phyloP scores from a whole-genome alignment of 75 land plant genomes.

The Selaginella moellendorffii region DNA sequence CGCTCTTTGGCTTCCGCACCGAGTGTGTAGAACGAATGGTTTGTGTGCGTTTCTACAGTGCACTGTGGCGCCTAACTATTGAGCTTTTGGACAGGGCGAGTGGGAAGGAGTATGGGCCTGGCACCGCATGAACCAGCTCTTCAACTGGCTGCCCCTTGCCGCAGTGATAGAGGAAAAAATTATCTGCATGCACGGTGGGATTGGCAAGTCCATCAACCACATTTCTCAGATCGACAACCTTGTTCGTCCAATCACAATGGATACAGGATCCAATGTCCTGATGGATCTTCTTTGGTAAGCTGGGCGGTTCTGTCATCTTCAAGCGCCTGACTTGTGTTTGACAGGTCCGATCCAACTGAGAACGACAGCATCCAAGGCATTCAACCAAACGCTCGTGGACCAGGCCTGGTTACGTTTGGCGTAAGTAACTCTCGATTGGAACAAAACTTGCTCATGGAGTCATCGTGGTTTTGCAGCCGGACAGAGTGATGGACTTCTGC shows the following conservation, averaged over 20 bases:
- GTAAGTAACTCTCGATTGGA: conserved; percentile 13
- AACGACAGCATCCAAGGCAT: conserved; percentile 3
- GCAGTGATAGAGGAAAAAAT: conserved; percentile 15
- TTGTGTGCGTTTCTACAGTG: neutral
- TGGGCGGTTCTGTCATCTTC: neutral
- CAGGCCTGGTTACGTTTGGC: conserved; percentile 27
- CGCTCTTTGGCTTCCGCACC: conserved; percentile 3
- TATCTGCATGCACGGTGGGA: conserved; percentile 16
- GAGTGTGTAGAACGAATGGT: neutral
- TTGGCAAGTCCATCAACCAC: conserved; percentile 6
- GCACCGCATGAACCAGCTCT: neutral
- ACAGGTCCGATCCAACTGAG: conserved; percentile 9
- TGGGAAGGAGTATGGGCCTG: conserved; percentile 10
- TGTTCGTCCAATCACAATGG: conserved; percentile 2
- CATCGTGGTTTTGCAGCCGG: neutral
- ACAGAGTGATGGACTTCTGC: conserved; percentile 3
- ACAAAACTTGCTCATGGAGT: too few relatives aligned
- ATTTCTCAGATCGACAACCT: neutral
- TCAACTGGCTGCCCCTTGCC: conserved; percentile 5
- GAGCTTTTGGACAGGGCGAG: neutral
- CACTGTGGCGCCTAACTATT: neutral
- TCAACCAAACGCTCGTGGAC: conserved; percentile 16
- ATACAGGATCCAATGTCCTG: neutral
- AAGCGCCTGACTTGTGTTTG: neutral
- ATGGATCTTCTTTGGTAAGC: conserved; percentile 2